phyloP scores from a whole-genome alignment of 768 basidiomycete species.

The Boletus subcaerulescens region DNA sequence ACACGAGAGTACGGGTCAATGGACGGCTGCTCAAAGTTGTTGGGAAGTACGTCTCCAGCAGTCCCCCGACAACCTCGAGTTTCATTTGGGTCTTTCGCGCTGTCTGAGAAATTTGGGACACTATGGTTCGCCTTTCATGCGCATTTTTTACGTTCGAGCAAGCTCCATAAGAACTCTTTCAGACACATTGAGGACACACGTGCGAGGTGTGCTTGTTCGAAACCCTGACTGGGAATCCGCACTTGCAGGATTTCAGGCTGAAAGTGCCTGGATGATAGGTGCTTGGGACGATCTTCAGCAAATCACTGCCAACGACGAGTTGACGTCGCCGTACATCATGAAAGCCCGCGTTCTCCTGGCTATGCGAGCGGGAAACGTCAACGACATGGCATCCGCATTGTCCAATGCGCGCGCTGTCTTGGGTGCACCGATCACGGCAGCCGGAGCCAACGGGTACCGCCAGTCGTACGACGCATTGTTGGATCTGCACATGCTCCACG shows the following conservation, averaged over 20 bases:
- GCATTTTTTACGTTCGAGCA: conserved; percentile 1
- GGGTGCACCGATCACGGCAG: conserved; percentile 80
- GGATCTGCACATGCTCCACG: conserved; percentile 82
- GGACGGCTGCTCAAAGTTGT: conserved; percentile 99
- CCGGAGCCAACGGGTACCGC: conserved; percentile 76
- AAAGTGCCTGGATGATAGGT: conserved; percentile 95
- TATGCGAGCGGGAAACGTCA: conserved; percentile 56
- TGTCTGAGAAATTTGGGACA: conserved; percentile 95
- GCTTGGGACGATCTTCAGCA: conserved; percentile 83
- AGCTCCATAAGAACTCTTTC: neutral
- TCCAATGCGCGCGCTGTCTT: conserved; percentile 66
- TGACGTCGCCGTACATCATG: conserved; percentile 58
- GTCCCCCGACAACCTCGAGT: conserved; percentile 82
- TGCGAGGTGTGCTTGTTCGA: conserved; percentile 81
- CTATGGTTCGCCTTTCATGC: conserved; percentile 68
- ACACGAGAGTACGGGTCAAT: conserved; percentile 93
- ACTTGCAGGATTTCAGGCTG: conserved; percentile 81
- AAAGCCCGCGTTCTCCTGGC: conserved; percentile 81
- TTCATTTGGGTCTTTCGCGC: conserved; percentile 84
- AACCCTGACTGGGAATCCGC: conserved; percentile 80
- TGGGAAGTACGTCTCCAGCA: conserved; percentile 96
- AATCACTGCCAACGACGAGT: conserved; percentile 50
- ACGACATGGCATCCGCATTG: conserved; percentile 48
- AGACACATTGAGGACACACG: conserved; percentile 96
- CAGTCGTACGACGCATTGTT: conserved; percentile 85